Conservation (phyloP, 2,329 filamentous ascomycete genomes). For the Trichoderma endophyticum region DNA sequence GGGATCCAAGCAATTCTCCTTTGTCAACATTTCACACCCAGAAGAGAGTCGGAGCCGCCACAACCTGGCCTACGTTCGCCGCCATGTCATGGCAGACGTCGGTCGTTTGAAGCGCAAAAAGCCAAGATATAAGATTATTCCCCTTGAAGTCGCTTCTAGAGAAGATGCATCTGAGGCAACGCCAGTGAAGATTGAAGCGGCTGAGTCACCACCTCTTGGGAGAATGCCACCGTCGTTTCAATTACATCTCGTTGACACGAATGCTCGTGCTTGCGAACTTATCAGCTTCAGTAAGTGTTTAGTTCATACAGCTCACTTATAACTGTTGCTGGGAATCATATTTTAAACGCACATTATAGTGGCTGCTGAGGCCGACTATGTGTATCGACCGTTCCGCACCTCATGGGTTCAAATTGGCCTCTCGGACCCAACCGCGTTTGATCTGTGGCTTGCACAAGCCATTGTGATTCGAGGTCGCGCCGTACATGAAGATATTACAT, state of each 20-base stretch:
- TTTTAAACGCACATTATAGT: neutral
- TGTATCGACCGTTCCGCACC: conserved; percentile 1
- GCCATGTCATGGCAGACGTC: conserved; percentile 8
- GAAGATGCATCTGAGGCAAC: neutral
- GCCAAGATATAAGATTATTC: neutral
- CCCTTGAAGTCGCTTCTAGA: neutral
- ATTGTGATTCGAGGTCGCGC: neutral
- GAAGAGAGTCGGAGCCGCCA: neutral
- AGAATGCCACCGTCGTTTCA: conserved; percentile 7
- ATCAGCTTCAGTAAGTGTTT: neutral
- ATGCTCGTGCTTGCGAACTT: neutral
- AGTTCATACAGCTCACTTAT: fast-evolving
- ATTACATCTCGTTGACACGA: neutral
- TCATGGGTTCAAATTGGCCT: conserved; percentile 1
- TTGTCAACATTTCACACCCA: conserved; percentile 2
- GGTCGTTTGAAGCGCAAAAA: neutral
- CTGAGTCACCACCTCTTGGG: neutral
- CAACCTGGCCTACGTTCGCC: neutral
- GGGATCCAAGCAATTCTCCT: neutral
- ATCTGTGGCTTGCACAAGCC: neutral
- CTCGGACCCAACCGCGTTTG: neutral
- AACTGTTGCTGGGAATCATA: neutral
- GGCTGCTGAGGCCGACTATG: neutral
- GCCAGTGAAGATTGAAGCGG: neutral
- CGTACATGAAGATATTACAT: neutral